Base-by-base conservation (phyloP, 1,284 basidiomycete genomes). In the Cryptococcus depauperatus region DNA sequence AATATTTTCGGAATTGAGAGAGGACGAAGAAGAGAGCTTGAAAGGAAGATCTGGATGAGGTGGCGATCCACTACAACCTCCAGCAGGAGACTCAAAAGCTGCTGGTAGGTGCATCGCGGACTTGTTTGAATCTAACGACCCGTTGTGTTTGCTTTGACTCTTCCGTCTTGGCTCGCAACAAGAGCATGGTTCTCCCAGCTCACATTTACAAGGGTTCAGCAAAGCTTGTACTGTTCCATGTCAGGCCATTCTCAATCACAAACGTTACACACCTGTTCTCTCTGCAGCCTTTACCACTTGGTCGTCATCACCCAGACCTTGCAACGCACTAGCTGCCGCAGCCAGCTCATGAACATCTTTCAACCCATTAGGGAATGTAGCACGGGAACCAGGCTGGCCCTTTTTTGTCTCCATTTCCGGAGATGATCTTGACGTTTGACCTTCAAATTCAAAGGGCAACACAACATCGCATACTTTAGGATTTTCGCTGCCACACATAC, bases 161-260 rank as follows among this genome's bases (percentile, higher is more conserved):
- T 46, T 52, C 42, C 10, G 8, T 22, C 14, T 62, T 66, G 13
- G 70, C 8, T 74, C 75, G 53, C 78, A 82, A 61, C 85, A 87
- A 45, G 64, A 66, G 58, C 76, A 77, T 1, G 59, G 56, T 1
- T 72, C 73, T 26, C 62, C 68, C 3, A 65, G 59, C 32, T 70
- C 70, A 57, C 76, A 77, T 23, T 62, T 51, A 51, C 74, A 74
- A 1, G 73, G 68, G 44, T 69, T 68, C 16, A 67, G 52, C 13
- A 71, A 51, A 22, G 55, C 58, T 34, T 41, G 37, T 18, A 67
- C 64, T 67, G 51, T 10, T 32, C 46, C 29, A 47, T 44, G 21
- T 28, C 8, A 18, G 11, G 35, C 21, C 14, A 10, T 5, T 58
- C 80, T 71, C 21, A 22, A 18, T 22, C n/a, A 46, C 32, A 27